Evolutionary conservation across 139 green algal species (phyloP).

Genomic region (Medakamo hakoo): DNA sequence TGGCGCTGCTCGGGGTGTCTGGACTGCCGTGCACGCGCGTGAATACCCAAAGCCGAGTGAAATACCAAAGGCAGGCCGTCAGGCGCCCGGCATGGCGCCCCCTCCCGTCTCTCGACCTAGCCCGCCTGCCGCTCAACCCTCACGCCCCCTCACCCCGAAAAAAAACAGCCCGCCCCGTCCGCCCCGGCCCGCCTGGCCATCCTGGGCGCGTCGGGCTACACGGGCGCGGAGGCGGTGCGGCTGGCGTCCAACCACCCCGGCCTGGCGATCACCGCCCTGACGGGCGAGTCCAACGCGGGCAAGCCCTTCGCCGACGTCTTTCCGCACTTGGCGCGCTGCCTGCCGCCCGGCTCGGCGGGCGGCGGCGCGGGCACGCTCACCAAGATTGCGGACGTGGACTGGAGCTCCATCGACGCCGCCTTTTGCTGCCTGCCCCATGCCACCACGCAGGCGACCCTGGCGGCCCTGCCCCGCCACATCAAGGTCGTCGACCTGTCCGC

Average conservation of each 20-base stretch:
- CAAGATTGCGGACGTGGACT: constrained; percentile 84
- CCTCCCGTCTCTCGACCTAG: too few relatives aligned
- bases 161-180: not conserved
- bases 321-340: constrained; percentile 58
- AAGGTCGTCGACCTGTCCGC: constrained; percentile 93
- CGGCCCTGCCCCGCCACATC: constrained; percentile 52
- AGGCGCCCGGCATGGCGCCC: too few relatives aligned
- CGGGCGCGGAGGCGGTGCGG: constrained; percentile 75
- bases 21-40: too few relatives aligned
- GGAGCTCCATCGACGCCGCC: constrained; percentile 63
- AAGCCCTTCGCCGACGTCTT: constrained; percentile 83
- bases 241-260: constrained; percentile 66
- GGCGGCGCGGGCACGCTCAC: too few relatives aligned
- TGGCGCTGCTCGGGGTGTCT: too few relatives aligned
- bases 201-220: constrained; percentile 90
- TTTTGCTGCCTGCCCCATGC: constrained; percentile 97
- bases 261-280: constrained; percentile 68
- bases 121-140: too few relatives aligned
- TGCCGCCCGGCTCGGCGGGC: too few relatives aligned
- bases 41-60: too few relatives aligned
- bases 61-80: too few relatives aligned
- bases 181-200: constrained; percentile 46
- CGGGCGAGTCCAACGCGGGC: constrained; percentile 78
- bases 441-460: constrained; percentile 85
- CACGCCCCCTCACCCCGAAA: not conserved